These are phyloP conservation scores for Moesziomyces globuligerus DNA, from an alignment of 1,284 basidiomycete genomes.

Conservation along the genomic window DNA sequence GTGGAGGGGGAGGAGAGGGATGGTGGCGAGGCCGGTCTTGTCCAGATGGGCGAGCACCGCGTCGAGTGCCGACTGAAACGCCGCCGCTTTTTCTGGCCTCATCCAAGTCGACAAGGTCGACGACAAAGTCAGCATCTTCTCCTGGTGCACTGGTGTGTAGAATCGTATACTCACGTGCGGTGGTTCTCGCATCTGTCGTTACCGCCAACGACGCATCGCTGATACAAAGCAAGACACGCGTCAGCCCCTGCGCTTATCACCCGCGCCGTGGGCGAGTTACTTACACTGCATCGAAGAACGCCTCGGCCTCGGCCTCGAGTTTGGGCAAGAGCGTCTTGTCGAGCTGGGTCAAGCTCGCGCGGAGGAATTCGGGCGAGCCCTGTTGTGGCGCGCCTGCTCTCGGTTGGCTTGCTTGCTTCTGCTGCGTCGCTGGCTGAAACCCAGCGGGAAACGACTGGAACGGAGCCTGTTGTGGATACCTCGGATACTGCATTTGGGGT, in stretches of 20 bases:
- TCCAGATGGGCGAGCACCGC: constrained; percentile 14
- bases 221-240: too few relatives aligned
- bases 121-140: not conserved
- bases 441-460: too few relatives aligned
- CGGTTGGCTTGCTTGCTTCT: not conserved
- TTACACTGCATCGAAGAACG: constrained; percentile 28
- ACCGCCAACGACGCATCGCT: constrained; percentile 7
- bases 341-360: constrained; percentile 10
- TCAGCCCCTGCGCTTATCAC: too few relatives aligned
- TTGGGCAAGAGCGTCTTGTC: constrained; percentile 19
- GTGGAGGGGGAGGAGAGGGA: constrained; percentile 11
- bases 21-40: constrained; percentile 33
- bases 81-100: constrained; percentile 9
- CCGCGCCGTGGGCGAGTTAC: not conserved
- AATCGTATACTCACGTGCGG: not conserved
- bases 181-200: constrained; percentile 10
- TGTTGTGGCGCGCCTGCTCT: constrained; percentile 9
- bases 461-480: too few relatives aligned
- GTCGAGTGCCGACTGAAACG: constrained; percentile 12
- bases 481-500: not conserved
- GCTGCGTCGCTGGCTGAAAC: not conserved
- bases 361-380: constrained; percentile 25
- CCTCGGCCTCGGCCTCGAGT: constrained; percentile 28
- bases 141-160: not conserved
- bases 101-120: too few relatives aligned